phyloP scores from a whole-genome alignment of 306 rosid genomes.

The Begonia peltatifolia region DNA sequence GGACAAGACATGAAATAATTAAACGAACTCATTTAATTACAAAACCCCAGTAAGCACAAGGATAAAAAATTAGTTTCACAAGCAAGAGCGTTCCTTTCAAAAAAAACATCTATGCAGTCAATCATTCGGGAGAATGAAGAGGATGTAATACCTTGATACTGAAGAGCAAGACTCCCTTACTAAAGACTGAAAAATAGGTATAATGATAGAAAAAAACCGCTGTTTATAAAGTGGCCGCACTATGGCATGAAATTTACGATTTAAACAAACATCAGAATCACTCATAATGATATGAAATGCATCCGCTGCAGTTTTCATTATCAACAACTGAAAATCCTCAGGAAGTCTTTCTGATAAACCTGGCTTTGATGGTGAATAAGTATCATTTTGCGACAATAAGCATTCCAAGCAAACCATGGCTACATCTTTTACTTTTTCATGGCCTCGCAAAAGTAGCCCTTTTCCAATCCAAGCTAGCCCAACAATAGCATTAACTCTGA shows the following conservation, averaged over 20 bases:
- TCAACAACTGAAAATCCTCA: conserved; percentile 29
- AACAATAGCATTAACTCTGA: conserved; percentile 55
- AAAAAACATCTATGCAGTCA: too few species aligned
- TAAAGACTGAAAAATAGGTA: conserved; percentile 66
- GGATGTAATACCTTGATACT: conserved; percentile 43
- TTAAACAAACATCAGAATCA: conserved; percentile 83
- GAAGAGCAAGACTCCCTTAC: conserved; percentile 39
- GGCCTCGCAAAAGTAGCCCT: conserved; percentile 80
- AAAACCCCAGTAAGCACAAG: too few species aligned
- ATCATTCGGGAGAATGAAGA: background rate
- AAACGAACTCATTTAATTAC: too few species aligned
- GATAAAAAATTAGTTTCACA: too few species aligned
- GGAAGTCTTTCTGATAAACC: conserved; percentile 19
- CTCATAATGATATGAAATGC: conserved; percentile 83
- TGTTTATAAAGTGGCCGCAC: conserved; percentile 82
- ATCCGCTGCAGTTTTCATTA: conserved; percentile 63
- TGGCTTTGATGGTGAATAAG: conserved; percentile 20
- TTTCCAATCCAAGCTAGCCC: conserved; percentile 96
- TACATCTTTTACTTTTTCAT: conserved; percentile 64
- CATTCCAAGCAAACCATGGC: conserved; percentile 55
- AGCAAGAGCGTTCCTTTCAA: too few species aligned
- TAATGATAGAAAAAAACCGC: conserved; percentile 67
- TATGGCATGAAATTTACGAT: conserved; percentile 50
- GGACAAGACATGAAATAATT: too few species aligned
- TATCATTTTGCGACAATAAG: conserved; percentile 28